A percentile compares a stretch with the other conserved stretches of the same genome.
Conservation (phyloP, 2,329 filamentous ascomycete genomes). For the Pseudocercospora vitis region DNA sequence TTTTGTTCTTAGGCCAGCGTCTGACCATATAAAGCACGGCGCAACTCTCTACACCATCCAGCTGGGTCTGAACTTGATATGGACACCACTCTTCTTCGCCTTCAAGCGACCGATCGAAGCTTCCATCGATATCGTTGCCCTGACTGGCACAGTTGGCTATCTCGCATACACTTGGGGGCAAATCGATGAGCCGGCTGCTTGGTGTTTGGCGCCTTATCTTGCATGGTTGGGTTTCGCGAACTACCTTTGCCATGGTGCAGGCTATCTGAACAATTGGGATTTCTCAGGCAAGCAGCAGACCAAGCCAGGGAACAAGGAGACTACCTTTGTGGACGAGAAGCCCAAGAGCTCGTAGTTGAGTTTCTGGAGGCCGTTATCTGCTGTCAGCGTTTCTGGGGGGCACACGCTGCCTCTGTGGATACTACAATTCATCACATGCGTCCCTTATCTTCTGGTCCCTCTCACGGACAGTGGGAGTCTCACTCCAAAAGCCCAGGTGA, state of each 20-base stretch:
- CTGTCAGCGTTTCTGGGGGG: too few relatives aligned
- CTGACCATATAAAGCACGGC: slow-evolving; percentile 48
- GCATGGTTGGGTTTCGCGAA: slow-evolving; percentile 85
- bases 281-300: slow-evolving; percentile 29
- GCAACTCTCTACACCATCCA: slow-evolving; percentile 84
- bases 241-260: slow-evolving; percentile 61
- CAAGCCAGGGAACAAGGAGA: slow-evolving; percentile 9
- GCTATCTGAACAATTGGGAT: slow-evolving; percentile 45
- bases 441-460: too few relatives aligned
- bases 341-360: slow-evolving; percentile 1
- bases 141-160: slow-evolving; percentile 71
- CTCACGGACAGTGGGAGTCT: too few relatives aligned
- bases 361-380: background rate
- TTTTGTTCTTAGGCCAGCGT: background rate
- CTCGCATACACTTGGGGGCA: slow-evolving; percentile 73
- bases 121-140: slow-evolving; percentile 69
- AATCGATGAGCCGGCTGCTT: slow-evolving; percentile 71
- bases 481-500: too few relatives aligned
- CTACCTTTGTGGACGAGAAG: slow-evolving; percentile 9
- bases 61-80: slow-evolving; percentile 78
- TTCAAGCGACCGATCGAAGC: slow-evolving; percentile 71
- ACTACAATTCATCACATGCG: background rate
- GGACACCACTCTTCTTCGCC: slow-evolving; percentile 94
- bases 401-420: too few relatives aligned
- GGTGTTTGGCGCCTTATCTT: slow-evolving; percentile 76